Evolutionary conservation across 331 rosid species (phyloP).

Genomic region (Phaseolus coccineus): DNA sequence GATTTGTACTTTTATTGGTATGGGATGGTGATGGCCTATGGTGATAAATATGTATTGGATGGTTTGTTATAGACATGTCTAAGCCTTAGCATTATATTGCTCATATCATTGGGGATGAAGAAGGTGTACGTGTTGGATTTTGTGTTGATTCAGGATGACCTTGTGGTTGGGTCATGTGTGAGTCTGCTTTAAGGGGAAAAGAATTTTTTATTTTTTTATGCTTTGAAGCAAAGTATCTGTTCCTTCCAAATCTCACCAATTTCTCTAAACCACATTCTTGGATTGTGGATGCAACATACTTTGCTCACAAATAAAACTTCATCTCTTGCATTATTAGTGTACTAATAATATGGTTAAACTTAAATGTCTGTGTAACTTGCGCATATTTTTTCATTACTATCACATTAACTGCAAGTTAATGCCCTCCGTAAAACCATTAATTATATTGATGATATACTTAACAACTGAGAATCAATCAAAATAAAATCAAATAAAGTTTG

Average conservation of each 20-base stretch:
- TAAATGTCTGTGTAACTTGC: neutral
- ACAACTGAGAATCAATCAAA: too few relatives aligned
- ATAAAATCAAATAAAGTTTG: too few relatives aligned
- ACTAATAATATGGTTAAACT: neutral
- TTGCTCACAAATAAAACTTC: neutral
- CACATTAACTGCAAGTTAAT: neutral
- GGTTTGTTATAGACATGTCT: constrained; percentile 22
- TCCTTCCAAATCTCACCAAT: constrained; percentile 35
- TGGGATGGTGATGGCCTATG: constrained; percentile 53
- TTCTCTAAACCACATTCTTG: constrained; percentile 29
- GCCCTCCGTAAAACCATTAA: neutral
- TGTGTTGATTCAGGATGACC: constrained; percentile 15
- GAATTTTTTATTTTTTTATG: constrained; percentile 47
- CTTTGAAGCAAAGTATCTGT: constrained; percentile 58
- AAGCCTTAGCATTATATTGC: constrained; percentile 25
- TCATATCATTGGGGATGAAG: constrained; percentile 20
- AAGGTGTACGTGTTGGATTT: constrained; percentile 32
- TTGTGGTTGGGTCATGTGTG: neutral
- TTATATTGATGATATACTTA: too few relatives aligned
- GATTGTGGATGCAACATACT: constrained; percentile 19
- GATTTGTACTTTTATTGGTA: constrained; percentile 51
- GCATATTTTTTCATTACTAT: neutral
- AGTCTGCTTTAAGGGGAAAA: constrained; percentile 44
- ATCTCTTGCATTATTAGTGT: neutral
- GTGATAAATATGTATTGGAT: constrained; percentile 22